Conservation (phyloP, 2,329 filamentous ascomycete species). For the Podosphaera aphanis region DNA sequence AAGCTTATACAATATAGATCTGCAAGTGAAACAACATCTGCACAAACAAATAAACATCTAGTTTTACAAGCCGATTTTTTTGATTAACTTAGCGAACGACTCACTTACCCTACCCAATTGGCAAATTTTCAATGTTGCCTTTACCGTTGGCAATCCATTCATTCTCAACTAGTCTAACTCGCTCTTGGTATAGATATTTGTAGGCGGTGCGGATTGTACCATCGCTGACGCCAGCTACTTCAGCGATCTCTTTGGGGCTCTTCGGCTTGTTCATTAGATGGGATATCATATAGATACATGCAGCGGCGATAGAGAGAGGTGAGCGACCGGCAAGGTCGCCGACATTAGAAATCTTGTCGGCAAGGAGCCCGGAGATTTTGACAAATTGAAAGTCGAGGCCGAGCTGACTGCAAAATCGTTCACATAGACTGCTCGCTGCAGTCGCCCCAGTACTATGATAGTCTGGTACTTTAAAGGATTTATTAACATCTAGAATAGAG, state of each 20-base stretch:
- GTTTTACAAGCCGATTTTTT: not conserved
- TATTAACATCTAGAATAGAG: constrained; percentile 14
- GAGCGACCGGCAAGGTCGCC: constrained; percentile 71
- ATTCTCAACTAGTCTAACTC: constrained; percentile 49
- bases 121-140: constrained; percentile 48
- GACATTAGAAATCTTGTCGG: constrained; percentile 51
- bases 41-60: not conserved
- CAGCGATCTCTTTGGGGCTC: constrained; percentile 66
- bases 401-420: constrained; percentile 72
- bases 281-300: constrained; percentile 90
- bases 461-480: constrained; percentile 17
- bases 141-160: constrained; percentile 52
- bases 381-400: constrained; percentile 51
- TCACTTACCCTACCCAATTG: constrained; percentile 18
- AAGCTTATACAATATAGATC: too few species aligned
- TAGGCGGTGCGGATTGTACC: constrained; percentile 93
- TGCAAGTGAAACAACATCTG: not conserved
- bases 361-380: constrained; percentile 58
- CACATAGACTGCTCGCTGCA: constrained; percentile 62
- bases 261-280: constrained; percentile 62
- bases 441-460: constrained; percentile 58
- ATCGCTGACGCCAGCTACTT: constrained; percentile 73
- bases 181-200: constrained; percentile 58
- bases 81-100: not conserved
- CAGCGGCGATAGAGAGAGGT: constrained; percentile 77